Percentiles rank a stretch among this genome's conserved stretches.
phyloP scores from a whole-genome alignment of 305 asterid genomes.

The Fraxinus velutina region DNA sequence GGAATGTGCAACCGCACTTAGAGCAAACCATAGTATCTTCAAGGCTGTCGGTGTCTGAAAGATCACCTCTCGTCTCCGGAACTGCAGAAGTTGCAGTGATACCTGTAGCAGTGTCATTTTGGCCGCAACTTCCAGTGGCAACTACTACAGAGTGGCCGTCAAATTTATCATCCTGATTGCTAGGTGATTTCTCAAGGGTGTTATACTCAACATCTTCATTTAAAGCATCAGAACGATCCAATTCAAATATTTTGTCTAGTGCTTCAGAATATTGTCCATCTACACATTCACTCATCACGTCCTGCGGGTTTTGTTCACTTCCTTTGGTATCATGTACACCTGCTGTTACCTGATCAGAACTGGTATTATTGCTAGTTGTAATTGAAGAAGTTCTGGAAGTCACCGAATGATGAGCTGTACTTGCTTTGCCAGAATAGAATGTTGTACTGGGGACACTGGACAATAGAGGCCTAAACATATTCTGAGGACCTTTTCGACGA shows the following conservation, averaged over 20 bases:
- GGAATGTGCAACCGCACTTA: slow-evolving; percentile 47
- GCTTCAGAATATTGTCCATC: slow-evolving; percentile 36
- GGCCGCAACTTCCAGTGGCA: slow-evolving; percentile 34
- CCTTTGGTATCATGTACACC: slow-evolving; percentile 66
- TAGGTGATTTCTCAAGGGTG: slow-evolving; percentile 30
- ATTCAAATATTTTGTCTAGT: slow-evolving; percentile 60
- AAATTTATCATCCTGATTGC: slow-evolving; percentile 29
- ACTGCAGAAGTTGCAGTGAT: slow-evolving; percentile 34
- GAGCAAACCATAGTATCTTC: slow-evolving; percentile 50
- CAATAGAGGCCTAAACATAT: slow-evolving; percentile 93
- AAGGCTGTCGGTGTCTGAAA: slow-evolving; percentile 31
- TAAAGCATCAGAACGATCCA: slow-evolving; percentile 54
- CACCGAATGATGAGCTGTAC: slow-evolving; percentile 46
- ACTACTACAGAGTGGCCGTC: slow-evolving; percentile 25
- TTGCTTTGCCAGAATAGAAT: slow-evolving; percentile 62
- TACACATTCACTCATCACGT: slow-evolving; percentile 40
- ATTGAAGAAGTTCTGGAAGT: slow-evolving; percentile 72
- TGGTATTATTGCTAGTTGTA: slow-evolving; percentile 83
- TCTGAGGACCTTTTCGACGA: slow-evolving; percentile 66
- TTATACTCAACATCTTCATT: slow-evolving; percentile 35
- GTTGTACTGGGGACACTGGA: slow-evolving; percentile 95
- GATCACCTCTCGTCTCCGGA: slow-evolving; percentile 29
- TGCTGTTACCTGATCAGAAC: slow-evolving; percentile 65
- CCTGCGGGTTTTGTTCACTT: slow-evolving; percentile 65
- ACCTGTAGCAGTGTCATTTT: slow-evolving; percentile 32